Evolutionary conservation across 2,329 filamentous ascomycete species (phyloP).

Genomic region (Graphilbum ipis-grandicollis): DNA sequence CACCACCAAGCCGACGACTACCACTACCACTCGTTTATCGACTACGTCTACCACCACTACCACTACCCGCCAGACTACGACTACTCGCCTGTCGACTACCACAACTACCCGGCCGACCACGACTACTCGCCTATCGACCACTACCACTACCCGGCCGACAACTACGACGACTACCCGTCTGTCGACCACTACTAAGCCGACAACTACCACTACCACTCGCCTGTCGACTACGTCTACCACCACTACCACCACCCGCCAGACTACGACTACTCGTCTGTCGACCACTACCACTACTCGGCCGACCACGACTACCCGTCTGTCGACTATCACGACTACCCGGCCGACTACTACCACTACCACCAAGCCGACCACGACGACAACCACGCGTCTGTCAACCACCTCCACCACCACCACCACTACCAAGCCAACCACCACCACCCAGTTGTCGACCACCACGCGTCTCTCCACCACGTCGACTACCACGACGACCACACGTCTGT

Average conservation of each 20-base stretch:
- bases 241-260: neutral
- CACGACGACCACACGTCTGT: constrained; percentile 3
- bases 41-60: constrained; percentile 3
- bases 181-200: neutral
- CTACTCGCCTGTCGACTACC: constrained; percentile 1
- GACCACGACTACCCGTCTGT: neutral
- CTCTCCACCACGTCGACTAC: constrained; percentile 1
- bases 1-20: neutral
- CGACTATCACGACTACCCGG: constrained; percentile 4
- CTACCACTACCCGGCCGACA: neutral
- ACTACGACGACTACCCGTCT: neutral
- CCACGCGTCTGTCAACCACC: neutral
- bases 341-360: constrained; percentile 1
- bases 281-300: neutral
- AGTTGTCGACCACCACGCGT: neutral
- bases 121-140: constrained; percentile 1
- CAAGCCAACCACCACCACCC: constrained; percentile 3
- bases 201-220: constrained; percentile 4
- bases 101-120: constrained; percentile 6
- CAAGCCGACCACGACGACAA: constrained; percentile 7
- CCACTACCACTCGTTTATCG: constrained; percentile 1
- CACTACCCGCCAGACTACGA: constrained; percentile 7
- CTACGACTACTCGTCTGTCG: neutral
- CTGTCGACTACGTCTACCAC: constrained; percentile 7
- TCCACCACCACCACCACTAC: constrained; percentile 8